These are phyloP conservation scores for Mortierella sp. DNA, from an alignment of 371 early-diverging fungal genomes.

Conservation along the genomic window DNA sequence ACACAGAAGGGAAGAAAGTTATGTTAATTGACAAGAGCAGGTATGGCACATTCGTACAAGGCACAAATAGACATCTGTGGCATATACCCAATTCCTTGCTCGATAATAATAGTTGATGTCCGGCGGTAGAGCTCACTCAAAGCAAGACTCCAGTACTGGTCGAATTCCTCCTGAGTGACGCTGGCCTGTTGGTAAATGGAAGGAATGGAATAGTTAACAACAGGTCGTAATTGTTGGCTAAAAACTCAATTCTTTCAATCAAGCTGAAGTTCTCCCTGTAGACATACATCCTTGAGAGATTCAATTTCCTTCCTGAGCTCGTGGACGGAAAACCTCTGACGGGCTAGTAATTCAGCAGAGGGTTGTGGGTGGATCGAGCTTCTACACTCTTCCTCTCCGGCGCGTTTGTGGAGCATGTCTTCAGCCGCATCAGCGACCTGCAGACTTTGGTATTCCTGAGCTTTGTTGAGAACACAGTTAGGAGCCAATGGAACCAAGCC, in stretches of 20 bases:
- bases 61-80: neutral
- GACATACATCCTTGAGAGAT: slow-evolving; percentile 35
- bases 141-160: slow-evolving; percentile 34
- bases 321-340: slow-evolving; percentile 22
- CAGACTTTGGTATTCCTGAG: slow-evolving; percentile 36
- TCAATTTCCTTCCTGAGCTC: slow-evolving; percentile 18
- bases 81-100: slow-evolving; percentile 3
- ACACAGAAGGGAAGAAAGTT: neutral
- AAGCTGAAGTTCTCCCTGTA: neutral
- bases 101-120: slow-evolving; percentile 16
- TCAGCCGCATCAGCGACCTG: slow-evolving; percentile 41
- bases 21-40: neutral
- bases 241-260: neutral
- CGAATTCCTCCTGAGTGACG: slow-evolving; percentile 21
- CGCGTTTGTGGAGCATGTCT: slow-evolving; percentile 19
- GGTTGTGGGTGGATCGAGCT: slow-evolving; percentile 1
- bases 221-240: neutral
- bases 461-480: slow-evolving; percentile 29
- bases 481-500: slow-evolving; percentile 33
- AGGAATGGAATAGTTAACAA: neutral
- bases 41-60: too few relatives aligned
- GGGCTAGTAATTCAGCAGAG: slow-evolving; percentile 8
- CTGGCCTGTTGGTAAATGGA: slow-evolving; percentile 15
- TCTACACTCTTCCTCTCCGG: slow-evolving; percentile 33
- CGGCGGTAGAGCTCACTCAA: slow-evolving; percentile 22